Evolutionary conservation across 345 rosid species (phyloP), one percentile per base, ranked within the genome.

Genomic region (Clarkia xantiana): DNA sequence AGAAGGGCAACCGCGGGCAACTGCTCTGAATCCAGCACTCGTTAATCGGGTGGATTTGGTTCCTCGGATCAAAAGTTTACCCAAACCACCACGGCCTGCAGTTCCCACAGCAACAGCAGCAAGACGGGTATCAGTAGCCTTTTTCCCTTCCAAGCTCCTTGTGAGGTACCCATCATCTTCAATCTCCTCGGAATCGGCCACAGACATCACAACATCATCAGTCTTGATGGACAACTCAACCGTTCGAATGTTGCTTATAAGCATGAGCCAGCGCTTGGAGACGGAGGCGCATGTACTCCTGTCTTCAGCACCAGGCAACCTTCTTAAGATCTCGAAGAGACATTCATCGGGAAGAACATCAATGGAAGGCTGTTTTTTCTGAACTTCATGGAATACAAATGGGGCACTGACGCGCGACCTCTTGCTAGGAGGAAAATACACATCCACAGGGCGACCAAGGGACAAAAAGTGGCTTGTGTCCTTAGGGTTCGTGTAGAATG

Each of bases 311-410:
- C 68, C 54, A 14, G 72, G 65, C 6, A 83, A 50, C 42, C 85
- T 72, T 45, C 72, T 78, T 53, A 80, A 71, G 63, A 83, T 78
- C 85, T 83, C 94, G 36, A 73, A 75, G 19, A 83, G 82, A 62
- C 94, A 80, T 62, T 83, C 94, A 48, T 80, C 85, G 0, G 94
- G 94, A 62, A 83, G 94, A 39, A 62, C 65, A 5, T 70, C 77
- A 1, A 83, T 76, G 8, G 88, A 76, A 15, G 79, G 69, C 47
- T 29, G 36, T 10, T 29, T 29, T 29, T 29, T 29, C 36, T 29
- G 36, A 29, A 29, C 36, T 2, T 62, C 80, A 10, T 65, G 23
- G 78, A 75, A 71, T 58, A 87, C 66, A 52, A 82, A 64, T 4
- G 91, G 77, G 3, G 95, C 90, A 49, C 73, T 66, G 62, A 84